Evolutionary conservation across 345 rosid species (phyloP), one percentile per base, ranked within the genome.

Genomic region (Dimocarpus longan): DNA sequence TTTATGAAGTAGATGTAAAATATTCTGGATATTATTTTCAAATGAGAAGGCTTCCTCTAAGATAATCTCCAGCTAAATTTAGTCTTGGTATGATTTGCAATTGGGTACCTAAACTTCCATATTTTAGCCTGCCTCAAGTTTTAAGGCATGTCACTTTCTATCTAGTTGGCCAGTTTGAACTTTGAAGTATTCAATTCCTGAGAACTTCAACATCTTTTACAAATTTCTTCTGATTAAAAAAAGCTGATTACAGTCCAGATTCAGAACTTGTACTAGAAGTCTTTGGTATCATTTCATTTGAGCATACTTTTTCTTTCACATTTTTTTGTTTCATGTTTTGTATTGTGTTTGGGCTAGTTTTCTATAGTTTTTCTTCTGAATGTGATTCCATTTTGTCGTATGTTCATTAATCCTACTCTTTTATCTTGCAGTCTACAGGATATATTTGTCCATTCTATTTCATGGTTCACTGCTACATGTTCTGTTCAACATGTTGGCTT

Each of bases 381-480:
- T 57, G 21, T 48, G 8, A 60, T 22, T 48, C 43, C 39, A 48
- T 6, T 72, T 18, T 70, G 40, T 48, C 37, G 44, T 26, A 46
- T 68, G 71, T 28, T 74, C 69, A 44, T 78, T 72, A 43, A 60
- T 67, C 77, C 12, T 73, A 44, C 56, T 22, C 32, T 66, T 79
- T 66, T 71, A 52, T 76, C 21, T 66, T 83, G 88, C 92, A 96
- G 99, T 94, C 83, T 96, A 91, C 92, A 88, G 98, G 91, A 81
- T 91, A 59, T 96, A 86, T 81, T 91, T 97, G 10, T 87, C 98
- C 26, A 50, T 96, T 80, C 2, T 94, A 71, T 96, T 96, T 62
- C 99, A 96, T 74, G 97, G 94, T 70, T 96, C 99, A 5, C 69
- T 96, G 83, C 91, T 96, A 83, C 98, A 96, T 84, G 93, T 94